Conservation (phyloP, 345 rosid species). For the Linum tenue region DNA sequence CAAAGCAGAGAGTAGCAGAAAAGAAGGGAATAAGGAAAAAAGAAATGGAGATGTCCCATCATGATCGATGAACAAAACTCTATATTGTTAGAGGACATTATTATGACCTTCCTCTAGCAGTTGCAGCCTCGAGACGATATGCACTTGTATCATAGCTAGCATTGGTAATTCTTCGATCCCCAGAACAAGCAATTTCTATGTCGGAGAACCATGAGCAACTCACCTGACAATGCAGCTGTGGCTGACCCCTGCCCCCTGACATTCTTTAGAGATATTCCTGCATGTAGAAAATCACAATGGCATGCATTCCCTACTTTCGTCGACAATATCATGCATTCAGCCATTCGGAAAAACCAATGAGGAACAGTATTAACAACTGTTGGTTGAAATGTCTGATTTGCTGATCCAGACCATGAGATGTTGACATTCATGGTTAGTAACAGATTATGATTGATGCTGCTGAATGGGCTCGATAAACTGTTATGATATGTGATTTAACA, state of each 20-base stretch:
- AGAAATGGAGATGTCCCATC: background rate
- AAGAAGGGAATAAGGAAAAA: no score
- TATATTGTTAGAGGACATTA: no score
- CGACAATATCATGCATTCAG: no score
- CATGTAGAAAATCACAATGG: background rate
- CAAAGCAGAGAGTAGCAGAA: background rate
- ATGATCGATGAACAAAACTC: no score
- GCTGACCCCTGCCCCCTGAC: background rate
- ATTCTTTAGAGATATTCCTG: background rate
- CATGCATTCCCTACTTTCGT: no score
- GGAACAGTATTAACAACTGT: no score
- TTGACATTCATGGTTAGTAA: background rate
- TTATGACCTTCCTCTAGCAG: no score
- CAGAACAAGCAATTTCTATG: background rate
- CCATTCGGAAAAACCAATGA: no score
- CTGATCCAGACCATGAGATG: background rate
- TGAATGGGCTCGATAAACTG: background rate
- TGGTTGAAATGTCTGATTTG: background rate
- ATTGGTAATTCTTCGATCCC: background rate
- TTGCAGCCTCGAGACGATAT: no score
- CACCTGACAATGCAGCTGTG: background rate
- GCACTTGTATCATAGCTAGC: background rate
- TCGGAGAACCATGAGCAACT: background rate
- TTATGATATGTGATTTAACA: no score
- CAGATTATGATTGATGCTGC: background rate